phyloP scores from a whole-genome alignment of 208 protist genomes.

The Leishmania mexicana region DNA sequence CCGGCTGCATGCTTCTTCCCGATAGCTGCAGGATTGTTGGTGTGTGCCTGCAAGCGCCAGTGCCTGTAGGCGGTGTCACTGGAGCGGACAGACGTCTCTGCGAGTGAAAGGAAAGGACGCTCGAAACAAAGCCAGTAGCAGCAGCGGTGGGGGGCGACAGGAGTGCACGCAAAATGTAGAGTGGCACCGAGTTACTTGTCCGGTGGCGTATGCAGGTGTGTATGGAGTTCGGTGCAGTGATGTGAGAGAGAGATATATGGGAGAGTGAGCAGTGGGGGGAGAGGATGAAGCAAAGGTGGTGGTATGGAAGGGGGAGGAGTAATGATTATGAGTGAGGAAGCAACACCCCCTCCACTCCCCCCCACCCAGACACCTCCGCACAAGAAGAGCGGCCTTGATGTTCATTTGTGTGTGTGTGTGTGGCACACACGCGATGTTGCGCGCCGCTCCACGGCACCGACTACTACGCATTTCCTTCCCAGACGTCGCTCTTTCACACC shows the following conservation, averaged over 20 bases:
- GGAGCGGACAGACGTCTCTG: background rate
- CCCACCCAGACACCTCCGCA: background rate
- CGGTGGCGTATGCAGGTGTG: background rate
- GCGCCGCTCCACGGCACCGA: background rate
- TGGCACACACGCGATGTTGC: background rate
- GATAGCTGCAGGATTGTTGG: background rate
- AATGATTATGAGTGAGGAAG: background rate
- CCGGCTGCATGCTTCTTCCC: constrained; percentile 51
- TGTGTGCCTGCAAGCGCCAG: background rate
- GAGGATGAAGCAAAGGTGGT: constrained; percentile 2
- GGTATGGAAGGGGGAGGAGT: background rate
- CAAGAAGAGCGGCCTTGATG: background rate
- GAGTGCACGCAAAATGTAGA: background rate
- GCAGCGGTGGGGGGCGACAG: background rate
- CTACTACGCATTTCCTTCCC: background rate
- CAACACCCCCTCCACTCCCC: background rate
- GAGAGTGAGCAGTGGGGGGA: background rate
- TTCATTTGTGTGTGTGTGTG: background rate
- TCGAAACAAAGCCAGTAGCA: too few relatives aligned
- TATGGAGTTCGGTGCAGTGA: background rate
- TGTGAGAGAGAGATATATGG: background rate
- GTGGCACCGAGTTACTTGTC: background rate
- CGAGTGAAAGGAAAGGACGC: background rate
- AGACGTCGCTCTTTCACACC: background rate
- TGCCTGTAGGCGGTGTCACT: background rate